Percentiles rank a stretch among this genome's conserved stretches.
Conservation (phyloP, 2,329 filamentous ascomycete species). For the Dothistroma pini region DNA sequence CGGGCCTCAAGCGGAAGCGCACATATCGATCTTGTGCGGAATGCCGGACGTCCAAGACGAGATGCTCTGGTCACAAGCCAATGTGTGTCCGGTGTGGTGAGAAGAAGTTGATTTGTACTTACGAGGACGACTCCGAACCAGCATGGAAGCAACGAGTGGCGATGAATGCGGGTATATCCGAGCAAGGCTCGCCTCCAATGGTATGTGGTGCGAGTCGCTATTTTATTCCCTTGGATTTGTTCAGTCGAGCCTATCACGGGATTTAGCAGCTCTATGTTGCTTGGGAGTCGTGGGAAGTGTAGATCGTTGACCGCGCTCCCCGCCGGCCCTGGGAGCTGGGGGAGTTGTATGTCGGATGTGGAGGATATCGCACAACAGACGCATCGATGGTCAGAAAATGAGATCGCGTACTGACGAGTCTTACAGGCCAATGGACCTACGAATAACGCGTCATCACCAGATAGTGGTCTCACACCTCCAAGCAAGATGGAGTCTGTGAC, state of each 20-base stretch:
- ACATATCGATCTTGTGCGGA: slow-evolving; percentile 24
- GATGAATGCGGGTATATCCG: background rate
- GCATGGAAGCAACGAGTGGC: slow-evolving; percentile 26
- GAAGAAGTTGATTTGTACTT: slow-evolving; percentile 21
- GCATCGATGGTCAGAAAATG: too few relatives aligned
- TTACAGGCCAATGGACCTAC: background rate
- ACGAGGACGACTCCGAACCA: slow-evolving; percentile 25
- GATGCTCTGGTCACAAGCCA: slow-evolving; percentile 25
- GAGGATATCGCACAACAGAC: too few relatives aligned
- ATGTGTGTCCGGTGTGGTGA: slow-evolving; percentile 22
- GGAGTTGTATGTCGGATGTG: too few relatives aligned
- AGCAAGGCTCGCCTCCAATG: slow-evolving; percentile 12
- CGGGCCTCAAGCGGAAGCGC: slow-evolving; percentile 23
- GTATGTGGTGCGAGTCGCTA: background rate
- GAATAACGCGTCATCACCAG: slow-evolving; percentile 4
- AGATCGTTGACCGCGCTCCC: too few relatives aligned
- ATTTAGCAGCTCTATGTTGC: too few relatives aligned
- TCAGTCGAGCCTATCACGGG: background rate
- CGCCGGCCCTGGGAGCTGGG: too few relatives aligned
- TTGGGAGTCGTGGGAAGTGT: too few relatives aligned
- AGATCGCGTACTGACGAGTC: background rate
- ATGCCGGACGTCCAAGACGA: slow-evolving; percentile 23
- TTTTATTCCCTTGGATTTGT: background rate
- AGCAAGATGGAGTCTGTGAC: slow-evolving; percentile 15
- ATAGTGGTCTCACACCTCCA: slow-evolving; percentile 13